Percentiles rank a stretch among this genome's conserved stretches.
Evolutionary conservation across 805 yeast species (phyloP).

Genomic region (Ogataea pignaliae): DNA sequence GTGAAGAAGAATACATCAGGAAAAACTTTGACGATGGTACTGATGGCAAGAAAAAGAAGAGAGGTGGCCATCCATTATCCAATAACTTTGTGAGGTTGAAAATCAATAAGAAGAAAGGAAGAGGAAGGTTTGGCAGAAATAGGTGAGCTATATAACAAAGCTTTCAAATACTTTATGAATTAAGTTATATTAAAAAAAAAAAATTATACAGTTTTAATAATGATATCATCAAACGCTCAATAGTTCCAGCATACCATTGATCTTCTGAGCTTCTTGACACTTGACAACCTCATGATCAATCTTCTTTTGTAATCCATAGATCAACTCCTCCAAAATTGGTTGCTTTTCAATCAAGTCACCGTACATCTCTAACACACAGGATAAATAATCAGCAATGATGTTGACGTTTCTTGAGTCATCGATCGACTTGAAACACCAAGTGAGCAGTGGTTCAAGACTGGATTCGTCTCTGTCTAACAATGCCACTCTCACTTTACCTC

Average conservation of each 20-base stretch:
- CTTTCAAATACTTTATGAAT: constrained; percentile 1
- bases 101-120: constrained; percentile 24
- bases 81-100: constrained; percentile 33
- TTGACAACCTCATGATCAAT: constrained; percentile 66
- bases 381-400: constrained; percentile 63
- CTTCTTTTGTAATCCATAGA: constrained; percentile 55
- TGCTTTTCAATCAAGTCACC: constrained; percentile 68
- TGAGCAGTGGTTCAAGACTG: constrained; percentile 71
- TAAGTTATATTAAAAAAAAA: constrained; percentile 1
- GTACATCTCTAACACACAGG: constrained; percentile 69
- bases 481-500: constrained; percentile 86
- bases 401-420: constrained; percentile 74
- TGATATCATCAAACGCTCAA: constrained; percentile 44
- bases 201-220: neutral
- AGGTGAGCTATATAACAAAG: constrained; percentile 6
- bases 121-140: constrained; percentile 21
- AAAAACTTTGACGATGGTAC: constrained; percentile 13
- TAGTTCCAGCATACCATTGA: constrained; percentile 91
- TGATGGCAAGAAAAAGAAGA: constrained; percentile 15
- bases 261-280: constrained; percentile 81
- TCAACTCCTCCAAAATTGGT: constrained; percentile 70
- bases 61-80: constrained; percentile 26
- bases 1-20: constrained; percentile 19
- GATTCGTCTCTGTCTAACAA: constrained; percentile 81
- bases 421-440: constrained; percentile 73